phyloP scores from a whole-genome alignment of 2,329 filamentous ascomycete genomes.

The Zasmidium citrigriseum region DNA sequence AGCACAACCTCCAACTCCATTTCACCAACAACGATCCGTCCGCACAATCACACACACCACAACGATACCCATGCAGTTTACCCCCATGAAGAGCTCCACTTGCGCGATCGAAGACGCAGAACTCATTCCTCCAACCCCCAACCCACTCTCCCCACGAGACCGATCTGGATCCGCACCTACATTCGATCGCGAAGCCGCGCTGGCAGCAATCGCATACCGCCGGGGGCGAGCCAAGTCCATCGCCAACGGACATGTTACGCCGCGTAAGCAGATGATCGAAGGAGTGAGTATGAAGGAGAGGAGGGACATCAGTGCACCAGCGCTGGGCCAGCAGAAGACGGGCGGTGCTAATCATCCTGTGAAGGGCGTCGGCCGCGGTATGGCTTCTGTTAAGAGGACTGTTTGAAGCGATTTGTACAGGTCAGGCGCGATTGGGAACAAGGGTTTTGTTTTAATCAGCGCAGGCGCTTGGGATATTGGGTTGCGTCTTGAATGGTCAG shows the following conservation, averaged over 20 bases:
- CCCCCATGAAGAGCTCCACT: slow-evolving; percentile 36
- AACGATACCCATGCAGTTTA: slow-evolving; percentile 50
- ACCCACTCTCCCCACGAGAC: slow-evolving; percentile 14
- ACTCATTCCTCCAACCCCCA: slow-evolving; percentile 21
- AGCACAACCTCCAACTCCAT: slow-evolving; percentile 26
- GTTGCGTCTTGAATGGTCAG: too few species aligned
- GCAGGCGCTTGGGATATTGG: not conserved
- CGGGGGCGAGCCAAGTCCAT: slow-evolving; percentile 70
- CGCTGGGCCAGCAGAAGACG: slow-evolving; percentile 28
- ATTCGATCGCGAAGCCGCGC: slow-evolving; percentile 67
- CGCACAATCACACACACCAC: slow-evolving; percentile 51
- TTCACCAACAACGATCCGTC: slow-evolving; percentile 31
- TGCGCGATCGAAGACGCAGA: slow-evolving; percentile 21
- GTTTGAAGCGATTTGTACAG: not conserved
- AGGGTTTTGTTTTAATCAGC: not conserved
- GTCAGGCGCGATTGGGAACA: not conserved
- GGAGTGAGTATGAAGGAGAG: slow-evolving; percentile 45
- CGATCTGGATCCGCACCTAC: slow-evolving; percentile 22
- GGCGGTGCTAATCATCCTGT: slow-evolving; percentile 3
- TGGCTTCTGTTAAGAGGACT: not conserved
- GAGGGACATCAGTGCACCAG: slow-evolving; percentile 50
- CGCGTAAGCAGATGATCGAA: slow-evolving; percentile 59
- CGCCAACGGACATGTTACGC: slow-evolving; percentile 63
- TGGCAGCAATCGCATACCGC: slow-evolving; percentile 73
- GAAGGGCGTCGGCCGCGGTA: slow-evolving; percentile 10